A percentile compares a stretch with the other conserved stretches of the same genome.
These are phyloP conservation scores for Candida koratica DNA, from an alignment of 805 yeast genomes.

Conservation along the genomic window DNA sequence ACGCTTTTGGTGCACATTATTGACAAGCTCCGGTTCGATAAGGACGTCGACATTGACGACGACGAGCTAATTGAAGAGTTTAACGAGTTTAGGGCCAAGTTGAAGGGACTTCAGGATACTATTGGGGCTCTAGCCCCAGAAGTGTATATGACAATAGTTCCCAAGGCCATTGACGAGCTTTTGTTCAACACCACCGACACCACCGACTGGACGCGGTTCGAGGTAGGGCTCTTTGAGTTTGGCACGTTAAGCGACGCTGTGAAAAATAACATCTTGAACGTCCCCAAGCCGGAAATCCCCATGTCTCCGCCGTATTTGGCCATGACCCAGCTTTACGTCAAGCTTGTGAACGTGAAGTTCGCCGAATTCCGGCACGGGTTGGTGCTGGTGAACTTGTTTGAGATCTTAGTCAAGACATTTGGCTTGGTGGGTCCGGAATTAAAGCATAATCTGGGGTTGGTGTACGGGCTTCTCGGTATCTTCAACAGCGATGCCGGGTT, in stretches of 20 bases:
- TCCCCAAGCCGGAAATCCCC: slow-evolving; percentile 62
- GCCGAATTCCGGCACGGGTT: slow-evolving; percentile 64
- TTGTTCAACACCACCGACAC: slow-evolving; percentile 21
- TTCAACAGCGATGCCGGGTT: slow-evolving; percentile 81
- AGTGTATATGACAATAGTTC: slow-evolving; percentile 56
- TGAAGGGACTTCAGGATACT: slow-evolving; percentile 81
- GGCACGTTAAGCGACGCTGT: slow-evolving; percentile 75
- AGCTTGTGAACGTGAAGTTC: slow-evolving; percentile 47
- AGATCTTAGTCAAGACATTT: slow-evolving; percentile 76
- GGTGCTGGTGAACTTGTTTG: slow-evolving; percentile 78
- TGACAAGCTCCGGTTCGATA: slow-evolving; percentile 74
- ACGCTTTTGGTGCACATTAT: slow-evolving; percentile 67
- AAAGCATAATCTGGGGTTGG: slow-evolving; percentile 25
- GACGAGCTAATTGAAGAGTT: slow-evolving; percentile 77
- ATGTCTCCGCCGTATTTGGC: slow-evolving; percentile 58
- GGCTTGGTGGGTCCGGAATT: slow-evolving; percentile 46
- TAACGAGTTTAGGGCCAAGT: slow-evolving; percentile 67
- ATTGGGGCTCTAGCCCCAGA: slow-evolving; percentile 56
- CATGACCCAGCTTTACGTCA: slow-evolving; percentile 58
- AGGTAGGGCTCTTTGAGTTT: slow-evolving; percentile 81
- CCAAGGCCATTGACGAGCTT: slow-evolving; percentile 55
- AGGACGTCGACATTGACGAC: slow-evolving; percentile 45
- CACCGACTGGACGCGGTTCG: slow-evolving; percentile 74
- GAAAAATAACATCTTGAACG: slow-evolving; percentile 68
- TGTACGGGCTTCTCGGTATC: slow-evolving; percentile 63